Evolutionary conservation across 2,329 filamentous ascomycete species (phyloP).

Genomic region (Mariannaea elegans): DNA sequence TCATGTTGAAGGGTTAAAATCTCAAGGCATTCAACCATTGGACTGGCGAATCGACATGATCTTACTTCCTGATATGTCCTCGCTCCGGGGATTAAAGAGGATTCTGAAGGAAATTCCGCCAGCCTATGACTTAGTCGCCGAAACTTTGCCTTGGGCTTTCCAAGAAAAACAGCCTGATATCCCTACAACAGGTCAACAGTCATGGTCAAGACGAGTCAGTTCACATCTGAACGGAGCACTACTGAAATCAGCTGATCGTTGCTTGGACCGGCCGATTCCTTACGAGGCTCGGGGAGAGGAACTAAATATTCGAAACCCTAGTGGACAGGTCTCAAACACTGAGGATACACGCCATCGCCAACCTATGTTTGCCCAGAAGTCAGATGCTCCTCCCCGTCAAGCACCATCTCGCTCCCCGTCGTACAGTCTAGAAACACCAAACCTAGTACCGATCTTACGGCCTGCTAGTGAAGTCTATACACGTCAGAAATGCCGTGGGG

Average conservation of each 20-base stretch:
- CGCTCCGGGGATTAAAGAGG: conserved; percentile 41
- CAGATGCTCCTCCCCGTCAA: neutral
- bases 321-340: neutral
- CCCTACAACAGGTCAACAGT: neutral
- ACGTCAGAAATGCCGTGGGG: conserved; percentile 29
- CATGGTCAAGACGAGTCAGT: neutral
- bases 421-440: conserved; percentile 6
- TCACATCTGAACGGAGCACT: neutral
- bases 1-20: conserved; percentile 46
- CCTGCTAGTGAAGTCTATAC: conserved; percentile 44
- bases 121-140: conserved; percentile 47
- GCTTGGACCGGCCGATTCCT: neutral
- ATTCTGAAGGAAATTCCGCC: conserved; percentile 43
- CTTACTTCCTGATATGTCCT: conserved; percentile 47
- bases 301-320: neutral
- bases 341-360: neutral
- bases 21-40: conserved; percentile 33
- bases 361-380: neutral
- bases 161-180: conserved; percentile 28
- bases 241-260: neutral
- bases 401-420: neutral
- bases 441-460: conserved; percentile 34
- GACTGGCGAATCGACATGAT: conserved; percentile 61
- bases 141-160: conserved; percentile 51
- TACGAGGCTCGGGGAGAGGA: neutral